Evolutionary conservation across 805 yeast species (phyloP).

Genomic region (Metschnikowia similis): DNA sequence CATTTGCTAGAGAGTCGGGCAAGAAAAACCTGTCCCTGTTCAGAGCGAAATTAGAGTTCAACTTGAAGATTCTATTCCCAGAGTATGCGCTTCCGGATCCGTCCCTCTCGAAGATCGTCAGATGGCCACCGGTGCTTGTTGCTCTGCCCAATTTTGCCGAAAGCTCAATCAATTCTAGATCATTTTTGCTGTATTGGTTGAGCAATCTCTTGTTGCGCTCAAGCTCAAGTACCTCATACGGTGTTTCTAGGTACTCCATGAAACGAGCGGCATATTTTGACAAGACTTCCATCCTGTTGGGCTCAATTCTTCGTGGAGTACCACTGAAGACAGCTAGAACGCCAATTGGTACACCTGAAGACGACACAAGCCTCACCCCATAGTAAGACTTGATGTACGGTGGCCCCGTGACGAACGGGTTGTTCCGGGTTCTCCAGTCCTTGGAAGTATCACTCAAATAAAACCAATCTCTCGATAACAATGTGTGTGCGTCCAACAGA

Average conservation of each 20-base stretch:
- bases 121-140: slow-evolving; percentile 39
- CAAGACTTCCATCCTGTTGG: slow-evolving; percentile 31
- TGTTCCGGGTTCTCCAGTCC: slow-evolving; percentile 66
- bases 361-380: slow-evolving; percentile 52
- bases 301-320: slow-evolving; percentile 36
- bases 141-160: slow-evolving; percentile 50
- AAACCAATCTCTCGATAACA: slow-evolving; percentile 54
- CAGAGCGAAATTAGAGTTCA: slow-evolving; percentile 19
- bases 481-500: slow-evolving; percentile 66
- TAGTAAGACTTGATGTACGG: slow-evolving; percentile 61
- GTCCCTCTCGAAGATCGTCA: slow-evolving; percentile 55
- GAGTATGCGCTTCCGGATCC: slow-evolving; percentile 62
- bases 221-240: slow-evolving; percentile 18
- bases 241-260: slow-evolving; percentile 37
- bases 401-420: slow-evolving; percentile 59
- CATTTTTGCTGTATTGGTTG: slow-evolving; percentile 9
- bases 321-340: slow-evolving; percentile 56
- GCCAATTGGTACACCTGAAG: slow-evolving; percentile 48
- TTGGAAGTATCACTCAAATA: slow-evolving; percentile 53
- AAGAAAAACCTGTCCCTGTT: slow-evolving; percentile 1
- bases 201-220: slow-evolving; percentile 5
- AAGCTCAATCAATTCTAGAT: slow-evolving; percentile 29
- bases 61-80: slow-evolving; percentile 44
- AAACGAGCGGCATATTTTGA: slow-evolving; percentile 38
- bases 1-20: slow-evolving; percentile 32